phyloP scores from a whole-genome alignment of 2,329 filamentous ascomycete species.

The Fusarium paranaense region DNA sequence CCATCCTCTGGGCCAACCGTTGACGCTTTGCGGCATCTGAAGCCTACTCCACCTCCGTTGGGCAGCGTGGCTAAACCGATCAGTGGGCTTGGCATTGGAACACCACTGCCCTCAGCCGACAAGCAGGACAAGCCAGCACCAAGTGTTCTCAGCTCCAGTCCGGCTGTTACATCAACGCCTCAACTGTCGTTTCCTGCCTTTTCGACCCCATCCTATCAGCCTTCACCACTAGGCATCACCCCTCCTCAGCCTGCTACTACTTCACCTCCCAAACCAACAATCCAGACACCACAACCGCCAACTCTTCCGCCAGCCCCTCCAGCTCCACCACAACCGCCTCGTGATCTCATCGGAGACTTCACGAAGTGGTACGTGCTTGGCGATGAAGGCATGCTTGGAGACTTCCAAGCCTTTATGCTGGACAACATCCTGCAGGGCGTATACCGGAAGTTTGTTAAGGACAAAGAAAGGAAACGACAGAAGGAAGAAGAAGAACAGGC shows the following conservation, averaged over 20 bases:
- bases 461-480: conserved; percentile 55
- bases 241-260: conserved; percentile 7
- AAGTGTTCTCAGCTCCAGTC: conserved; percentile 1
- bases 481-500: conserved; percentile 62
- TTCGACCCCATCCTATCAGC: conserved; percentile 4
- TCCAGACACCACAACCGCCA: conserved; percentile 15
- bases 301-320: conserved; percentile 3
- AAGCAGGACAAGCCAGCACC: conserved; percentile 13
- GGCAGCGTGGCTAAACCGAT: conserved; percentile 1
- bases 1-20: conserved; percentile 26
- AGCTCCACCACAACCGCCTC: conserved; percentile 34
- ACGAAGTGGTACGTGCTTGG: conserved; percentile 66
- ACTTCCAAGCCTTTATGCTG: conserved; percentile 60
- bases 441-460: conserved; percentile 54
- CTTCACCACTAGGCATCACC: neutral
- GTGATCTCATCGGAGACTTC: conserved; percentile 62
- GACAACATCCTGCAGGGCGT: conserved; percentile 57
- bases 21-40: neutral
- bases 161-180: conserved; percentile 1
- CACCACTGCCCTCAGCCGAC: neutral
- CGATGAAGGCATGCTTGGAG: conserved; percentile 64
- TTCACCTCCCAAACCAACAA: neutral
- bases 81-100: neutral
- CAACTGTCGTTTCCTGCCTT: conserved; percentile 23
- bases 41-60: neutral